phyloP scores from a whole-genome alignment of 352 stramenopile species.

The Phytophthora citricola region DNA sequence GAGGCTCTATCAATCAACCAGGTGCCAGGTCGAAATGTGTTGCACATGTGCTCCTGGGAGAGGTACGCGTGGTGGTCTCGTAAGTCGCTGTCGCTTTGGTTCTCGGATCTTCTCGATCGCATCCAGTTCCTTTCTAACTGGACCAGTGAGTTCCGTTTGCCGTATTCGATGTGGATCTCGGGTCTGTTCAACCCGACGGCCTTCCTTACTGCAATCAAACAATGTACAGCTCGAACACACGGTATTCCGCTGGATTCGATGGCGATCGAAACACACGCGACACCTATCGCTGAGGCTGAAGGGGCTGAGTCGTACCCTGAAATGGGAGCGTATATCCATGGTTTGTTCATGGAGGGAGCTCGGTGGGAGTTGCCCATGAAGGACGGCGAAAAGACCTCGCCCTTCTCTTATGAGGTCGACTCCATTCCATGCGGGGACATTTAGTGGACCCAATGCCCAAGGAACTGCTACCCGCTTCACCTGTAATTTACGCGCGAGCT shows the following conservation, averaged over 20 bases:
- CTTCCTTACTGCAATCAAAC: slow-evolving; percentile 89
- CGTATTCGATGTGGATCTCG: slow-evolving; percentile 85
- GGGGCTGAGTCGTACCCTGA: slow-evolving; percentile 75
- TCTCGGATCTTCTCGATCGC: slow-evolving; percentile 80
- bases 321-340: slow-evolving; percentile 94
- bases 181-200: slow-evolving; percentile 85
- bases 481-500: slow-evolving; percentile 95
- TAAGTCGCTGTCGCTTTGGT: slow-evolving; percentile 84
- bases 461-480: slow-evolving; percentile 89
- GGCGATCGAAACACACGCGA: slow-evolving; percentile 95
- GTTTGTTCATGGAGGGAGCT: slow-evolving; percentile 95
- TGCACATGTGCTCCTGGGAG: slow-evolving; percentile 84
- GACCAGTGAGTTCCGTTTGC: slow-evolving; percentile 72
- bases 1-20: slow-evolving; percentile 71
- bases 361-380: slow-evolving; percentile 82
- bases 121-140: slow-evolving; percentile 70
- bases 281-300: slow-evolving; percentile 65
- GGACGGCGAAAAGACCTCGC: slow-evolving; percentile 84
- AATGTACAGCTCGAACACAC: slow-evolving; percentile 86
- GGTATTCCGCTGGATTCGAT: slow-evolving; percentile 92
- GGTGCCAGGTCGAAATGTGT: slow-evolving; percentile 75
- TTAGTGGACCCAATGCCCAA: slow-evolving; percentile 93
- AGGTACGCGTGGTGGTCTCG: slow-evolving; percentile 85
- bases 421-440: slow-evolving; percentile 87
- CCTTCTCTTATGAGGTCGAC: slow-evolving; percentile 86